phyloP scores from a whole-genome alignment of 352 stramenopile genomes.

The Phytophthora ramorum region DNA sequence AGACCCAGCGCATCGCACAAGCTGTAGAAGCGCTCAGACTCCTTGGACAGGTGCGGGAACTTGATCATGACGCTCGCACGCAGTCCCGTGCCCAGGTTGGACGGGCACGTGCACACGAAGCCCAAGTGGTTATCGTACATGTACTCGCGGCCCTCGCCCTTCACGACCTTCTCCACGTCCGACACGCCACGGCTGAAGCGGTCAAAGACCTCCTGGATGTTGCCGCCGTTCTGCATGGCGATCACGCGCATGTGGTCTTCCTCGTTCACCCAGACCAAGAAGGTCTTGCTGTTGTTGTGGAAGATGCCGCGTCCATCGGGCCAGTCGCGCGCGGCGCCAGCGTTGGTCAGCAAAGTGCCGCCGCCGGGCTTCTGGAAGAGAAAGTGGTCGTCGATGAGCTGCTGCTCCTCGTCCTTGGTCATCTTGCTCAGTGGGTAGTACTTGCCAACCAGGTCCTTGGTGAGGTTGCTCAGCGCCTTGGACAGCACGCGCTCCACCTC shows the following conservation, averaged over 20 bases:
- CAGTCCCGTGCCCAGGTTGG: slow-evolving; percentile 75
- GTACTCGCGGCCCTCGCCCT: slow-evolving; percentile 66
- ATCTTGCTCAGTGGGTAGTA: slow-evolving; percentile 88
- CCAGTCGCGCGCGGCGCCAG: slow-evolving; percentile 87
- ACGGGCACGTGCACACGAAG: slow-evolving; percentile 76
- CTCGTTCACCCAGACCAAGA: slow-evolving; percentile 86
- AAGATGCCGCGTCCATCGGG: slow-evolving; percentile 90
- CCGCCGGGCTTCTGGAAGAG: slow-evolving; percentile 91
- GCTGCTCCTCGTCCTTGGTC: slow-evolving; percentile 84
- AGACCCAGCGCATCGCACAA: slow-evolving; percentile 70
- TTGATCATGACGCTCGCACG: slow-evolving; percentile 77
- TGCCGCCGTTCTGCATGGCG: slow-evolving; percentile 80
- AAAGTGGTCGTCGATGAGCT: slow-evolving; percentile 90
- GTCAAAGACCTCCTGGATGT: slow-evolving; percentile 90
- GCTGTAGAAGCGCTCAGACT: slow-evolving; percentile 63
- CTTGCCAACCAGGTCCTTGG: slow-evolving; percentile 70
- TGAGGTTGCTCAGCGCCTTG: slow-evolving; percentile 74
- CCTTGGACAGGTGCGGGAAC: slow-evolving; percentile 66
- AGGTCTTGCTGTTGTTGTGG: slow-evolving; percentile 87
- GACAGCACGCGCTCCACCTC: slow-evolving; percentile 79
- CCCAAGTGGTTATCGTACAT: slow-evolving; percentile 78
- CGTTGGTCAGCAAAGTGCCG: slow-evolving; percentile 68
- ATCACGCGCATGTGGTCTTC: slow-evolving; percentile 86
- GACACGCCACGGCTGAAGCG: slow-evolving; percentile 74
- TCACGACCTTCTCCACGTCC: slow-evolving; percentile 61